Base-by-base conservation (phyloP, 805 yeast genomes). In the Candida oleophila region DNA sequence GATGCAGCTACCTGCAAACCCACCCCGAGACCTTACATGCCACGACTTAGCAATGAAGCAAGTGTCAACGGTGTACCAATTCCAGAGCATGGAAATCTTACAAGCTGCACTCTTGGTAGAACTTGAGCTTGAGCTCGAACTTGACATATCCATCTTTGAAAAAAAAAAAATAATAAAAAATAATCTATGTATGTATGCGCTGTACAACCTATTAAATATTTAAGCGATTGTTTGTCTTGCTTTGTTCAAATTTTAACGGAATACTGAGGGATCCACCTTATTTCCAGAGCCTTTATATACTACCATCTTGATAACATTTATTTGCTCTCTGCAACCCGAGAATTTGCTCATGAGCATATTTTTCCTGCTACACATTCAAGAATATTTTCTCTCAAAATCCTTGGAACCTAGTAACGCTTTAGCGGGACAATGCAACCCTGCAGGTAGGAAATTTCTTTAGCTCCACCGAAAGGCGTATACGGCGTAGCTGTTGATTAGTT, bases 1-100 rank as follows among this genome's bases (percentile, higher is more conserved):
- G 25, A 85, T 69, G 64, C 89, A 85, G 0, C 87, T 74, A n/a
- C 88, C 89, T 3, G 87, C 89, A 66, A 84, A 84, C 64, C 73
- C 81, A 1, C 83, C 85, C 46, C 67, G 68, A 2, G 82, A 68
- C 14, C 63, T 70, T 39, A 81, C 79, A 48, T 80, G 87, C 90
- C 90, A 84, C 25, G 83, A 65, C 39, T 61, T 68, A 5, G 87
- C 74, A 49, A 85, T 70, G 56, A 84, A 84, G 59, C 89, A 85
- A 3, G 83, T 66, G 53, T 84, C 83, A 22, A 83, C 71, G 0
- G 87, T 82, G 53, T 81, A 69, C 89, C 89, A 84, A 60, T 84
- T 85, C 89, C 89, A 85, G 49, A 81, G 62, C 89, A 84, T 84
- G 41, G 71, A 66, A 34, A 68, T 66, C 44, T 66, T 66, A 52